Percentiles rank a stretch among this genome's conserved stretches.
These are phyloP conservation scores for Bremia lactucae DNA, from an alignment of 352 stramenopile species.

Conservation along the genomic window DNA sequence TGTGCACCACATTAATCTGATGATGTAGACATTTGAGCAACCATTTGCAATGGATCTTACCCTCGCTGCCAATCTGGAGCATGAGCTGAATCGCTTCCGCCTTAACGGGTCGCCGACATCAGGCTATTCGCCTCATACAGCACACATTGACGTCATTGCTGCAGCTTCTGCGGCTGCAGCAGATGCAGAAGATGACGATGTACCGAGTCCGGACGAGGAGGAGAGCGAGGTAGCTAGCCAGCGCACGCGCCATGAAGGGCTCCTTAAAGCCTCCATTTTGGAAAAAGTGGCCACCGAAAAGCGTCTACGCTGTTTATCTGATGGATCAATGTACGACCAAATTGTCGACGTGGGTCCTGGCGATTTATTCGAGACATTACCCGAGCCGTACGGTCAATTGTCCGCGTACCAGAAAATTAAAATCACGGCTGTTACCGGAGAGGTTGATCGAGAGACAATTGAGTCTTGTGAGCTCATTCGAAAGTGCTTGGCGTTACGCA, in stretches of 20 bases:
- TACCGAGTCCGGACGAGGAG: conserved; percentile 25
- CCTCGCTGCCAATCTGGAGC: conserved; percentile 6
- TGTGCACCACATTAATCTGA: background rate
- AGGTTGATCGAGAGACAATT: conserved; percentile 63
- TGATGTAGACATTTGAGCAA: conserved; percentile 5
- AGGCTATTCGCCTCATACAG: conserved; percentile 10
- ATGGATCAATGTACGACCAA: conserved; percentile 17
- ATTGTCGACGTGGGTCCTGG: conserved; percentile 8
- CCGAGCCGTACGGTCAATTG: conserved; percentile 63
- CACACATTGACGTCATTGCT: conserved; percentile 20
- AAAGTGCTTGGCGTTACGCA: conserved; percentile 57
- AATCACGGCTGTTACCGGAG: conserved; percentile 53
- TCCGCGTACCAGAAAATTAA: conserved; percentile 69
- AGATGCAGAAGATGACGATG: conserved; percentile 17
- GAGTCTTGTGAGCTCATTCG: conserved; percentile 71
- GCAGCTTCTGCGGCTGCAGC: conserved; percentile 9
- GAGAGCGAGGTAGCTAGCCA: conserved; percentile 12
- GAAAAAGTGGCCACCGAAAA: conserved; percentile 70
- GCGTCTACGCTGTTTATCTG: conserved; percentile 45
- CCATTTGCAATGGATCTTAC: too few species aligned
- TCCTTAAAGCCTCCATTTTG: conserved; percentile 65
- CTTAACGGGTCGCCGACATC: conserved; percentile 3
- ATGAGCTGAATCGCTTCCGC: conserved; percentile 10
- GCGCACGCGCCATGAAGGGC: conserved; percentile 42
- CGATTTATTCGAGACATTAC: conserved; percentile 70